Evolutionary conservation across 2,329 filamentous ascomycete genomes (phyloP).

Genomic region (Verticillium klebahnii): DNA sequence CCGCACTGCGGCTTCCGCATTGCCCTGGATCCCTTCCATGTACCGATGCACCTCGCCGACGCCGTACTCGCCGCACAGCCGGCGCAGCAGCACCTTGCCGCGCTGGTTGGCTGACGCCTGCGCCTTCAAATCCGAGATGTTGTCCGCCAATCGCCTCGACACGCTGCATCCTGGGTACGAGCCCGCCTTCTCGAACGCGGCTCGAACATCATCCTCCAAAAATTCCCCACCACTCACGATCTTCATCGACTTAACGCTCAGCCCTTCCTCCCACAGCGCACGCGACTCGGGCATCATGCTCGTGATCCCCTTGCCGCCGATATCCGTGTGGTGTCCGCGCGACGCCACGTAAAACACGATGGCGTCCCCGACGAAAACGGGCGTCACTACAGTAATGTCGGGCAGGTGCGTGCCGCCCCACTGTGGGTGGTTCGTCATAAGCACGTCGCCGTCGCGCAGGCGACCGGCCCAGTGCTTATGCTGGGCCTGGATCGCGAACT

Average conservation of each 20-base stretch:
- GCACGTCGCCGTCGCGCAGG: conserved; percentile 32
- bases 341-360: conserved; percentile 33
- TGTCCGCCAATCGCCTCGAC: conserved; percentile 32
- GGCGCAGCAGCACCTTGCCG: conserved; percentile 28
- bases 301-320: conserved; percentile 31
- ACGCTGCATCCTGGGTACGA: conserved; percentile 30
- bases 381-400: conserved; percentile 35
- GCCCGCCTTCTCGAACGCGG: conserved; percentile 25
- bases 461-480: conserved; percentile 26
- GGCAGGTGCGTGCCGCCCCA: conserved; percentile 35
- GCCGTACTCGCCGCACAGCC: conserved; percentile 27
- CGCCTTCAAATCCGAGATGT: conserved; percentile 39
- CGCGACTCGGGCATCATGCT: conserved; percentile 37
- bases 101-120: conserved; percentile 37
- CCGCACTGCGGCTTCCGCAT: conserved; percentile 32
- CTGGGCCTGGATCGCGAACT: conserved; percentile 32
- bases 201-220: conserved; percentile 24
- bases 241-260: conserved; percentile 31
- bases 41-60: conserved; percentile 27
- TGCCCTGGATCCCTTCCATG: conserved; percentile 36
- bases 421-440: conserved; percentile 33
- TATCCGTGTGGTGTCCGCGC: conserved; percentile 34
- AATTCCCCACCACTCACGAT: conserved; percentile 30
- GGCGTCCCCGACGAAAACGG: conserved; percentile 25
- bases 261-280: conserved; percentile 39